phyloP scores from a whole-genome alignment of 164 flowering plant species.

The Tetrastigma voinierianum region DNA sequence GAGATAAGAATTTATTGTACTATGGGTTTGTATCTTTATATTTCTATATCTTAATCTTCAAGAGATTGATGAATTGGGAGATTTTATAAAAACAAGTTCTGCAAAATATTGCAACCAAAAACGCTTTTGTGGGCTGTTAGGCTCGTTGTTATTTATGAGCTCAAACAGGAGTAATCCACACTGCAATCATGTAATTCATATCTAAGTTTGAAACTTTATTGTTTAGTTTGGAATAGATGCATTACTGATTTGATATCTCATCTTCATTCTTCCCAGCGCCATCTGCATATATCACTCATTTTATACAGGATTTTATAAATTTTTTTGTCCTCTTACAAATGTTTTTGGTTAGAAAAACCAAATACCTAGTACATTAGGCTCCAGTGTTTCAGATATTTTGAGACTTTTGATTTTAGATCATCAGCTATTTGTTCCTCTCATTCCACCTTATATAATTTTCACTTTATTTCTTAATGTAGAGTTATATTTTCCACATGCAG shows the following conservation, averaged over 20 bases:
- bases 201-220: too few relatives aligned
- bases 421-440: too few relatives aligned
- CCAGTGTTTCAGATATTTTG: neutral
- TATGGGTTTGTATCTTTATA: slow-evolving; percentile 3
- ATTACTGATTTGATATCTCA: neutral
- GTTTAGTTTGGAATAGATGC: too few relatives aligned
- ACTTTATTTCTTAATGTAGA: neutral
- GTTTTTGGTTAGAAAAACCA: neutral
- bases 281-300: neutral
- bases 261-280: neutral
- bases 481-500: slow-evolving; percentile 41
- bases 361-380: neutral
- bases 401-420: neutral
- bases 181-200: slow-evolving; percentile 77
- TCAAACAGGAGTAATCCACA: slow-evolving; percentile 42
- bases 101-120: slow-evolving; percentile 59
- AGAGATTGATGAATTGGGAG: slow-evolving; percentile 77
- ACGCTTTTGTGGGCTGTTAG: slow-evolving; percentile 50
- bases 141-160: slow-evolving; percentile 49
- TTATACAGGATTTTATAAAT: neutral
- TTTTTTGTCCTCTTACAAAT: neutral
- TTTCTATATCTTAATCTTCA: slow-evolving; percentile 15
- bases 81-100: slow-evolving; percentile 51
- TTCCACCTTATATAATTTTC: neutral
- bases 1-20: neutral